phyloP scores from a whole-genome alignment of 805 yeast species.

The Ogataea nakhonphanomensis region DNA sequence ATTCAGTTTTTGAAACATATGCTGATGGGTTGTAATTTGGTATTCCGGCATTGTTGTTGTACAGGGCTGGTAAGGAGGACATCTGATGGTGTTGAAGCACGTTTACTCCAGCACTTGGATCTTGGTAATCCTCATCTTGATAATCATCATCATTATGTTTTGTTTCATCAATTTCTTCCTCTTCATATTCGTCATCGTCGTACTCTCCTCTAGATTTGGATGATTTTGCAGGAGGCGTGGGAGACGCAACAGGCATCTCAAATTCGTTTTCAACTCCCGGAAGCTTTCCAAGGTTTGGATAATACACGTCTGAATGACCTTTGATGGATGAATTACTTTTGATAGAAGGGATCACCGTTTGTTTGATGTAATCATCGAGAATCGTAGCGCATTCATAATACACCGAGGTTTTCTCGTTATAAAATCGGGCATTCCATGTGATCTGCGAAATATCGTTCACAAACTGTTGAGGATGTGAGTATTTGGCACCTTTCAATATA shows the following conservation, averaged over 20 bases:
- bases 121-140: conserved; percentile 20
- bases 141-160: conserved; percentile 23
- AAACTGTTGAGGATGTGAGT: conserved; percentile 63
- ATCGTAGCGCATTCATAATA: conserved; percentile 68
- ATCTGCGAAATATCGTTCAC: conserved; percentile 78
- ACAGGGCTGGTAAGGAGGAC: conserved; percentile 4
- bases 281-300: conserved; percentile 68
- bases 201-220: conserved; percentile 8
- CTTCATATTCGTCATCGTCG: conserved; percentile 21
- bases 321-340: conserved; percentile 36
- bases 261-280: conserved; percentile 34
- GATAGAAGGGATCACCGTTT: conserved; percentile 47
- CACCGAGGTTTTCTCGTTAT: conserved; percentile 65
- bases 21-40: conserved; percentile 28
- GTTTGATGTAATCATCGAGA: conserved; percentile 49
- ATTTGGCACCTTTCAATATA: conserved; percentile 50
- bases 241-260: conserved; percentile 2
- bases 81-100: conserved; percentile 5
- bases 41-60: conserved; percentile 5
- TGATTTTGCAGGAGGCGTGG: conserved; percentile 4
- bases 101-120: conserved; percentile 3
- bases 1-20: conserved; percentile 28
- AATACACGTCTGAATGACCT: conserved; percentile 37
- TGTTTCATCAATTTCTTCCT: conserved; percentile 22
- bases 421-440: conserved; percentile 85